phyloP scores from a whole-genome alignment of 345 rosid species.

The Arabidopsis arenosa region DNA sequence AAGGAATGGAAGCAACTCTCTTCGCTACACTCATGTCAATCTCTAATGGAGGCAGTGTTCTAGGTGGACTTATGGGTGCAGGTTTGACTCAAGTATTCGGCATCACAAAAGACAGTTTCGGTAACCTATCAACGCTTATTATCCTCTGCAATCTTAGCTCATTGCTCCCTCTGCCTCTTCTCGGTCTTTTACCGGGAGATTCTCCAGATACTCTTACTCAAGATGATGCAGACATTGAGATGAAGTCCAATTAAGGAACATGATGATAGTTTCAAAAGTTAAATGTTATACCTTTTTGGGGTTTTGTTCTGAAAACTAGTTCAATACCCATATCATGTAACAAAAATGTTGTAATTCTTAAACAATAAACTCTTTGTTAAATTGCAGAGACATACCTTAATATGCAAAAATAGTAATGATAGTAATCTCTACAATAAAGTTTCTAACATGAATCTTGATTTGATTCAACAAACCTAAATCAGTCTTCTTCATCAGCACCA shows the following conservation, averaged over 20 bases:
- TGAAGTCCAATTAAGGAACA: constrained; percentile 68
- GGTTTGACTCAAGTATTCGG: constrained; percentile 84
- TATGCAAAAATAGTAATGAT: neutral
- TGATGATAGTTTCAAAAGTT: neutral
- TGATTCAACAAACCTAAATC: constrained; percentile 12
- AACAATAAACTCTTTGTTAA: neutral
- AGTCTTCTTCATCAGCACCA: constrained; percentile 24
- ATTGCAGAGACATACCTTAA: neutral
- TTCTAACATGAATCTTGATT: neutral
- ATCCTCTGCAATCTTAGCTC: constrained; percentile 96
- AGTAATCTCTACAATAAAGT: neutral
- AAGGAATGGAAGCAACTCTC: constrained; percentile 98
- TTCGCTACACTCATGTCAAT: constrained; percentile 97
- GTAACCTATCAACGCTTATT: constrained; percentile 64
- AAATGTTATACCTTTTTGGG: constrained; percentile 10
- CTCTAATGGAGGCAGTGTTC: constrained; percentile 88
- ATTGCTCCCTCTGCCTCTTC: constrained; percentile 91
- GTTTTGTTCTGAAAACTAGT: neutral
- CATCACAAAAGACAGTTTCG: constrained; percentile 79
- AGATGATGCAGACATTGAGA: constrained; percentile 68
- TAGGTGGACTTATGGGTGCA: constrained; percentile 91
- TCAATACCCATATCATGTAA: neutral
- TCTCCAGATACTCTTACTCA: constrained; percentile 46
- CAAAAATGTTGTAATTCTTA: constrained; percentile 11
- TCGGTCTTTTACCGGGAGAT: constrained; percentile 74